Conservation (phyloP, 1,139 yeast genomes). For the Protomyces macrosporus region DNA sequence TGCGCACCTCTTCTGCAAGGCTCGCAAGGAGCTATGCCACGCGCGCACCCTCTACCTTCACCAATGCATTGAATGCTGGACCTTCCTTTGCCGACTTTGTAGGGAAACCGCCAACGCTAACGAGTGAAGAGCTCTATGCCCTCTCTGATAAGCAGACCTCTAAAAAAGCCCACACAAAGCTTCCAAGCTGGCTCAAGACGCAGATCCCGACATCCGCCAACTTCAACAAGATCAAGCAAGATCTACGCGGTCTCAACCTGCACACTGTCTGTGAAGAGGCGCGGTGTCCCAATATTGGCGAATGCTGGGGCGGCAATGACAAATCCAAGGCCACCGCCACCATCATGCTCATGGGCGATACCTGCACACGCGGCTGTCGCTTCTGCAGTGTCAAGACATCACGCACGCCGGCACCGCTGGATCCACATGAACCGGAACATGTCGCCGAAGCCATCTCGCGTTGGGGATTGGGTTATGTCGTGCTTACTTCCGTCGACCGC, state of each 20-base stretch:
- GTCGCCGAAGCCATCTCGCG: slow-evolving; percentile 96
- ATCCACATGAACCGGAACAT: slow-evolving; percentile 94
- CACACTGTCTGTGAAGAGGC: slow-evolving; percentile 95
- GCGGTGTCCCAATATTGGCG: slow-evolving; percentile 96
- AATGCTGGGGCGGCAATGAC: slow-evolving; percentile 97
- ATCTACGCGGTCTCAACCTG: slow-evolving; percentile 77
- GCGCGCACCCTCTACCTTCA: slow-evolving; percentile 57
- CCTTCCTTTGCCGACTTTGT: slow-evolving; percentile 93
- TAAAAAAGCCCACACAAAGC: slow-evolving; percentile 30
- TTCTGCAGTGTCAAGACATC: slow-evolving; percentile 95
- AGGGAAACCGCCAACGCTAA: slow-evolving; percentile 58
- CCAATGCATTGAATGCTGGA: slow-evolving; percentile 71
- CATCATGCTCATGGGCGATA: slow-evolving; percentile 95
- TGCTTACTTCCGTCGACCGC: slow-evolving; percentile 93
- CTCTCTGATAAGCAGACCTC: slow-evolving; percentile 19
- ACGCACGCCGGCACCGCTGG: slow-evolving; percentile 79
- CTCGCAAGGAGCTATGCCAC: slow-evolving; percentile 4
- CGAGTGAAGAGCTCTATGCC: slow-evolving; percentile 24
- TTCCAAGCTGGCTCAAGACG: slow-evolving; percentile 91
- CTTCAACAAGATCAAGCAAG: slow-evolving; percentile 72
- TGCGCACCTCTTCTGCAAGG: neutral
- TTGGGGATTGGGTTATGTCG: slow-evolving; percentile 99
- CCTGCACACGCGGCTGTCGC: slow-evolving; percentile 97
- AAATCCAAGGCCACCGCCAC: slow-evolving; percentile 98
- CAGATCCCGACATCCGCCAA: slow-evolving; percentile 82